A percentile compares a stretch with the other conserved stretches of the same genome.
Conservation (phyloP, 306 rosid species). For the Hippophae rhamnoides region DNA sequence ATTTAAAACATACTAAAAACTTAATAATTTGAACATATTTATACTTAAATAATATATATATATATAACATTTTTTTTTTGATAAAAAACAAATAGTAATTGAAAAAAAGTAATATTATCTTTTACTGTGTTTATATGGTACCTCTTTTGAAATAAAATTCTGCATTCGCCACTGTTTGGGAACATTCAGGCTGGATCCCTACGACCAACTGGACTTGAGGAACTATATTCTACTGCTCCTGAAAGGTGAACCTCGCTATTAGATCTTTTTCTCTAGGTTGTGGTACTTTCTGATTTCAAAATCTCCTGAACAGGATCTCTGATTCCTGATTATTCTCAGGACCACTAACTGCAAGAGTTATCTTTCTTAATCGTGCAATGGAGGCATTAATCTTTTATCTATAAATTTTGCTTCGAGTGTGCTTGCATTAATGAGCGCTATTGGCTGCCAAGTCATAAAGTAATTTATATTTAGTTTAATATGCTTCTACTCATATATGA, state of each 20-base stretch:
- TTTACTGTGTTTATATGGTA: too few species aligned
- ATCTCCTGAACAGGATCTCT: neutral
- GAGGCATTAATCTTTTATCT: neutral
- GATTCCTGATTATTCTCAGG: neutral
- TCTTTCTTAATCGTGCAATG: neutral
- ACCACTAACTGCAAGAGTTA: neutral
- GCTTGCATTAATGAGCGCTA: neutral
- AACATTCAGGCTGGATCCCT: conserved; percentile 66
- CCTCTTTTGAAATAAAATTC: too few species aligned
- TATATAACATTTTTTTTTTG: too few species aligned
- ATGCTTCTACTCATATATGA: neutral
- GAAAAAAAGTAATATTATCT: too few species aligned
- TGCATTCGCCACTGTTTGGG: too few species aligned
- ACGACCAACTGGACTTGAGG: conserved; percentile 54
- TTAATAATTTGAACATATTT: too few species aligned
- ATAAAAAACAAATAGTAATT: too few species aligned
- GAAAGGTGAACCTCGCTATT: conserved; percentile 45
- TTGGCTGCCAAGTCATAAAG: neutral
- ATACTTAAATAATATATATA: too few species aligned
- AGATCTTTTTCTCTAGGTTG: neutral
- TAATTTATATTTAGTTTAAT: too few species aligned
- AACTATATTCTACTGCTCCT: conserved; percentile 83
- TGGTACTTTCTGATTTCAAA: neutral
- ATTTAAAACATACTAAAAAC: too few species aligned
- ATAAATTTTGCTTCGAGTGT: neutral